Conservation (phyloP, 805 yeast species). For the Wickerhamiella vanderwaltii region DNA sequence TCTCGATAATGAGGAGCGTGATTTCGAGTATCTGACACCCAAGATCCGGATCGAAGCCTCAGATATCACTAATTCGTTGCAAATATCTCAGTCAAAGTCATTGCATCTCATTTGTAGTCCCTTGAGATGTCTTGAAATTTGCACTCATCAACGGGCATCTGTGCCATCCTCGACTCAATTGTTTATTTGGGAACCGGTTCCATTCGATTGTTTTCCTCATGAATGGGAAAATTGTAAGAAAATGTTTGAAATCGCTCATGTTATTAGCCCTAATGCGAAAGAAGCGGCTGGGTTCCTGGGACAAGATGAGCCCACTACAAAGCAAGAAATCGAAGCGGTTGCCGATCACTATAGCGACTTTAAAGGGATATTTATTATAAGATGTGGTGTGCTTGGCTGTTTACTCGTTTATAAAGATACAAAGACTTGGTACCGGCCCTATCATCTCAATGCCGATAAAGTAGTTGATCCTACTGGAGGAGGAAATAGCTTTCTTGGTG, state of each 20-base stretch:
- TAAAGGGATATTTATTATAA: constrained; percentile 38
- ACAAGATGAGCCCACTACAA: constrained; percentile 31
- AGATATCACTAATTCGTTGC: constrained; percentile 37
- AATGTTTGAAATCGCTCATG: constrained; percentile 37
- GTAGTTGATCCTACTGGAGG: constrained; percentile 92
- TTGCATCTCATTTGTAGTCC: constrained; percentile 71
- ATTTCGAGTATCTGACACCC: constrained; percentile 50
- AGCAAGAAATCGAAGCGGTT: constrained; percentile 33
- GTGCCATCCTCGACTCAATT: constrained; percentile 26
- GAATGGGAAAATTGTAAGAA: constrained; percentile 31
- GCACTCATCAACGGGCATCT: no score
- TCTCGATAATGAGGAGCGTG: constrained; percentile 46
- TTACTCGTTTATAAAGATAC: constrained; percentile 31
- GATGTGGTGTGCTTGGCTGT: constrained; percentile 73
- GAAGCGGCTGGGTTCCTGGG: constrained; percentile 64
- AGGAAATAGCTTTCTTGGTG: constrained; percentile 84
- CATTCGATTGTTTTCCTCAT: constrained; percentile 50
- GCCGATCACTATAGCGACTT: constrained; percentile 36
- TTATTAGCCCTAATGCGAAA: constrained; percentile 73
- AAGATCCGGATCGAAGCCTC: constrained; percentile 45
- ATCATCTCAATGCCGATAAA: constrained; percentile 38
- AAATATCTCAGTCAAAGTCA: constrained; percentile 33
- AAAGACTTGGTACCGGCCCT: constrained; percentile 54
- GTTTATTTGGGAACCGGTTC: constrained; percentile 78
- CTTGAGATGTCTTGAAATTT: constrained; percentile 40